Evolutionary conservation across 2,329 filamentous ascomycete genomes (phyloP).

Genomic region (Zopfia rhizophila): DNA sequence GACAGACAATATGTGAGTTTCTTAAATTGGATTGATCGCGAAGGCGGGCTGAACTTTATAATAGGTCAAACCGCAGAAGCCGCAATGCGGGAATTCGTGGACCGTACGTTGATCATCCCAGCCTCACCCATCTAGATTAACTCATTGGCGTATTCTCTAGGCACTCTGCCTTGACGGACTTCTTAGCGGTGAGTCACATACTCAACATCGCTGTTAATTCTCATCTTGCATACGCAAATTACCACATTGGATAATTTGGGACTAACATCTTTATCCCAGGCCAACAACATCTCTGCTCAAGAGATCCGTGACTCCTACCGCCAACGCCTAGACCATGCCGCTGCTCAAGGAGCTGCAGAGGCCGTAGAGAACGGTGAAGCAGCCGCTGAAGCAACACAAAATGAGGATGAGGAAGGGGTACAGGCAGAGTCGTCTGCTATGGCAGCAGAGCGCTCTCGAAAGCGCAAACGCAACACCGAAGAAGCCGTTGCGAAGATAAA

Average conservation of each 20-base stretch:
- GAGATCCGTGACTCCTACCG: slow-evolving; percentile 71
- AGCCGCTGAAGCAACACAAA: slow-evolving; percentile 46
- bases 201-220: no score
- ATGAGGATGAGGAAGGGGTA: slow-evolving; percentile 45
- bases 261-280: slow-evolving; percentile 52
- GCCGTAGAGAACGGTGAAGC: slow-evolving; percentile 50
- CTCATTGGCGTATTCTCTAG: slow-evolving; percentile 36
- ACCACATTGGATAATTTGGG: no score
- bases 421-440: slow-evolving; percentile 52
- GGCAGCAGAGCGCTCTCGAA: slow-evolving; percentile 59
- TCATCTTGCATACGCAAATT: no score
- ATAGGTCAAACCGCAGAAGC: slow-evolving; percentile 36
- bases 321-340: slow-evolving; percentile 61
- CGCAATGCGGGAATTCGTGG: slow-evolving; percentile 62
- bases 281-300: slow-evolving; percentile 76
- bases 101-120: slow-evolving; percentile 56
- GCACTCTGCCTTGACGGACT: slow-evolving; percentile 75
- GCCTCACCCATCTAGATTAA: slow-evolving; percentile 2
- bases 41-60: slow-evolving; percentile 3
- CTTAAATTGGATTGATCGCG: not conserved
- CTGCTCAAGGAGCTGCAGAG: slow-evolving; percentile 37
- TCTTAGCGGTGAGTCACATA: slow-evolving; percentile 65
- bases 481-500: slow-evolving; percentile 55
- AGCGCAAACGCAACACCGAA: slow-evolving; percentile 68
- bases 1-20: slow-evolving; percentile 28